Conservation (phyloP, 495 filamentous ascomycete genomes). For the Cercophora newfieldiana region DNA sequence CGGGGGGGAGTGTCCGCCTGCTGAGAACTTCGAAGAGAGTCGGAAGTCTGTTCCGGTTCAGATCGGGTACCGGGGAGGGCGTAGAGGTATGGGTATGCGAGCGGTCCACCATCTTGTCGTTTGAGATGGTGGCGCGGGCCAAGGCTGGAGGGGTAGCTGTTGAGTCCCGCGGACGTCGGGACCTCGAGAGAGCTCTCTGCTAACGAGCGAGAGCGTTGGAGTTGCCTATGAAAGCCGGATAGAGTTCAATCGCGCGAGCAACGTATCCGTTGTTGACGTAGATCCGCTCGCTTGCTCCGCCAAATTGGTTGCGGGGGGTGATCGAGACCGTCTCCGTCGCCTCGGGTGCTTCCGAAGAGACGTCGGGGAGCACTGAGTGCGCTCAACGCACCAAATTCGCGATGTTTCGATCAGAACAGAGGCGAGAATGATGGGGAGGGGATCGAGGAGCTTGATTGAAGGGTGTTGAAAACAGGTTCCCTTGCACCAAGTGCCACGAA, state of each 20-base stretch:
- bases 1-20: conserved; percentile 83
- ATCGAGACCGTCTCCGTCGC: not conserved
- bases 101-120: conserved; percentile 40
- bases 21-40: conserved; percentile 94
- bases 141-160: conserved; percentile 3
- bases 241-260: conserved; percentile 4
- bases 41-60: conserved; percentile 77
- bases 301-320: not conserved
- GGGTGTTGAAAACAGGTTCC: conserved; percentile 7
- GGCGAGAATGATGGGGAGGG: not conserved
- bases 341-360: not conserved
- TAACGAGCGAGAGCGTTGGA: not conserved
- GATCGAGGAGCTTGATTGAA: not conserved
- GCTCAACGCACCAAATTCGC: not conserved
- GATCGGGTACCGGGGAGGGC: conserved; percentile 48
- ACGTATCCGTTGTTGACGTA: conserved; percentile 14
- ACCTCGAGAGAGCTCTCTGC: not conserved
- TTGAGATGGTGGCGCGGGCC: not conserved
- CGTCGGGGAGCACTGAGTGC: not conserved
- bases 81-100: conserved; percentile 27
- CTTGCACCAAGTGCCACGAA: conserved; percentile 5
- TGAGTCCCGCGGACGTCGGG: not conserved
- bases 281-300: not conserved
- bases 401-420: not conserved
- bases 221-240: not conserved